phyloP scores from a whole-genome alignment of 495 filamentous ascomycete species.

The Barbatosphaeria neglecta region DNA sequence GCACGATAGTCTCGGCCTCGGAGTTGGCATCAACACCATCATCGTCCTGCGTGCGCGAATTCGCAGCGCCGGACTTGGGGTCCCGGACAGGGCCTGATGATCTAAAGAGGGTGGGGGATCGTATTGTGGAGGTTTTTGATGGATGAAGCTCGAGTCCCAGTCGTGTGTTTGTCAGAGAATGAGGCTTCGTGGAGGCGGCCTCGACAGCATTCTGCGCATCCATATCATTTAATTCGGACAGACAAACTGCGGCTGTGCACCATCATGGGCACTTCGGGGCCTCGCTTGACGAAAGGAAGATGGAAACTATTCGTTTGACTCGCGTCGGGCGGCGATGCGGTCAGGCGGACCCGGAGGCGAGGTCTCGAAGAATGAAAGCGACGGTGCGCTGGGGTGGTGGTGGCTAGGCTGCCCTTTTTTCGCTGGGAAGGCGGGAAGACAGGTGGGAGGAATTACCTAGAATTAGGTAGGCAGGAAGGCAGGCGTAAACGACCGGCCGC shows the following conservation, averaged over 20 bases:
- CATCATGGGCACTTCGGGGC: conserved; percentile 38
- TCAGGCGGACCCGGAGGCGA: conserved; percentile 4
- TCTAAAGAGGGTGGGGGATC: conserved; percentile 11
- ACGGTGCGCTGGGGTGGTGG: too few relatives aligned
- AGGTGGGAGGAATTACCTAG: too few relatives aligned
- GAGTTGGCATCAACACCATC: conserved; percentile 50
- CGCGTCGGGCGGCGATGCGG: conserved; percentile 12
- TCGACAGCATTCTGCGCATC: conserved; percentile 49
- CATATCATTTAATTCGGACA: conserved; percentile 43
- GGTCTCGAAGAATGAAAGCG: conserved; percentile 3
- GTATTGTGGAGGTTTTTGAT: conserved; percentile 24
- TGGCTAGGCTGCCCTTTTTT: too few relatives aligned
- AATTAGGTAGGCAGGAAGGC: too few relatives aligned
- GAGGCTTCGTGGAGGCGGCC: conserved; percentile 42
- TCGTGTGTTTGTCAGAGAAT: conserved; percentile 30
- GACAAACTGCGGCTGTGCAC: conserved; percentile 34
- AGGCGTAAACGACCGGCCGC: too few relatives aligned
- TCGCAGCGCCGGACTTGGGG: conserved; percentile 6
- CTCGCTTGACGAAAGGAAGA: conserved; percentile 10
- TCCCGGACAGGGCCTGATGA: conserved; percentile 14
- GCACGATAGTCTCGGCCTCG: conserved; percentile 71
- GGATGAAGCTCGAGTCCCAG: conserved; percentile 29
- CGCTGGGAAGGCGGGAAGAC: too few relatives aligned
- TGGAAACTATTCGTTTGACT: conserved; percentile 9
- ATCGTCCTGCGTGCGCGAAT: conserved; percentile 20